phyloP scores from a whole-genome alignment of 2,329 filamentous ascomycete species.

The Magnaporthales sp. region DNA sequence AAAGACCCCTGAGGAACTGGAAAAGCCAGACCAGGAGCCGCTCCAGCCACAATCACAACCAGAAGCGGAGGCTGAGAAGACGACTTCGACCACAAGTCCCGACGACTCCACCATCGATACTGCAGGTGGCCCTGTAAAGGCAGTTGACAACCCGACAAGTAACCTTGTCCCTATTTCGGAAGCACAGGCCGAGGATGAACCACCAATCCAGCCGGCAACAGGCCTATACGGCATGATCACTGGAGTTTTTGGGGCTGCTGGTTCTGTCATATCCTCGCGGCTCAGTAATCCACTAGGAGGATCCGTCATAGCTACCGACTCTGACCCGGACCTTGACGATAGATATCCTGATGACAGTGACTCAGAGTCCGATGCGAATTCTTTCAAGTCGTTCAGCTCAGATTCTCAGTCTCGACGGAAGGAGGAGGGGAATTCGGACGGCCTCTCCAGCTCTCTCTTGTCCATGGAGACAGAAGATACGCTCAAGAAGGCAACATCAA shows the following conservation, averaged over 20 bases:
- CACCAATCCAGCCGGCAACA: conserved; percentile 17
- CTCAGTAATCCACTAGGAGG: conserved; percentile 24
- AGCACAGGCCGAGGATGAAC: conserved; percentile 19
- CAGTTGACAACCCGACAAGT: conserved; percentile 17
- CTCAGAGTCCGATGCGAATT: not conserved
- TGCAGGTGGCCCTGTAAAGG: not conserved
- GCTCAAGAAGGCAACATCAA: conserved; percentile 17
- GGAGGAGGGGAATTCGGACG: not conserved
- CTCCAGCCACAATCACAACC: not conserved
- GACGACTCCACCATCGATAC: not conserved
- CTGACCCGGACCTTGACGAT: conserved; percentile 20
- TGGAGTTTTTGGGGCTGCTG: conserved; percentile 41
- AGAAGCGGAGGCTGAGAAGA: conserved; percentile 17
- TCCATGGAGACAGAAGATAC: conserved; percentile 7
- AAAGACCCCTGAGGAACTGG: conserved; percentile 27
- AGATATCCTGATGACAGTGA: conserved; percentile 10
- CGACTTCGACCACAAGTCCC: not conserved
- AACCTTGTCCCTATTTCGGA: conserved; percentile 16
- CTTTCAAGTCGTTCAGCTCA: not conserved
- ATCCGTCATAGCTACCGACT: conserved; percentile 20
- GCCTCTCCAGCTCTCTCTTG: not conserved
- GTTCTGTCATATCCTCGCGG: conserved; percentile 33
- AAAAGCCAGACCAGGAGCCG: conserved; percentile 12
- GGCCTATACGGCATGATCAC: conserved; percentile 49
- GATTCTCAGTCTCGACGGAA: not conserved